Evolutionary conservation across 306 rosid species (phyloP).

Genomic region (Quercus engelmannii): DNA sequence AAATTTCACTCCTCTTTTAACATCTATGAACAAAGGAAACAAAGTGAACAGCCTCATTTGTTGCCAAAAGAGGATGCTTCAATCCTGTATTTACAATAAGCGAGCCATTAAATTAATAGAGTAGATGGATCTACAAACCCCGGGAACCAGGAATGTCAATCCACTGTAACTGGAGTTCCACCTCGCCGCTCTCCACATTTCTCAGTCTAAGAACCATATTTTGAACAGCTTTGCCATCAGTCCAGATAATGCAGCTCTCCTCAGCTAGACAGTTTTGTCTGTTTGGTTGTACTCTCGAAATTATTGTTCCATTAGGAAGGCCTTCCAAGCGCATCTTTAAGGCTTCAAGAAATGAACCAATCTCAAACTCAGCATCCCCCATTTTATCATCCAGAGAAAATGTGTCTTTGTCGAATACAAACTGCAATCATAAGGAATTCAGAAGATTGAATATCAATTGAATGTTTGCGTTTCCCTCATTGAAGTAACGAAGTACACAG

Average conservation of each 20-base stretch:
- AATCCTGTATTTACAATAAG: not conserved
- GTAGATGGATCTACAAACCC: constrained; percentile 28
- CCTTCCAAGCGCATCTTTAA: constrained; percentile 34
- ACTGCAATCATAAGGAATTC: constrained; percentile 31
- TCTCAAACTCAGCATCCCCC: constrained; percentile 81
- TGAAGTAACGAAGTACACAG: not conserved
- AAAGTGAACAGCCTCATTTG: no score
- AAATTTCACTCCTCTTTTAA: no score
- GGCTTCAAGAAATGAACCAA: constrained; percentile 44
- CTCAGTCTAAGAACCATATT: constrained; percentile 66
- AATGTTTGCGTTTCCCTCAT: not conserved
- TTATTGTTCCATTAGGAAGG: constrained; percentile 46
- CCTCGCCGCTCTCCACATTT: constrained; percentile 76
- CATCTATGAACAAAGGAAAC: no score
- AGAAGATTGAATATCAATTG: not conserved
- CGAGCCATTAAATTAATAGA: not conserved
- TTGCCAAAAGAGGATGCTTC: no score
- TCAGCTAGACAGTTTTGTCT: constrained; percentile 67
- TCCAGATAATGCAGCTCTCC: constrained; percentile 59
- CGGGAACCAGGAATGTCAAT: constrained; percentile 62
- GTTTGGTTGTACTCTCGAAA: constrained; percentile 47
- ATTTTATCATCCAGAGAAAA: constrained; percentile 73
- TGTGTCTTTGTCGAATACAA: constrained; percentile 67
- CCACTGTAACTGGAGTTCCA: constrained; percentile 75
- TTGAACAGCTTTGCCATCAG: constrained; percentile 50